Conservation (phyloP, 164 flowering plant genomes). For the Taxillus chinensis region DNA sequence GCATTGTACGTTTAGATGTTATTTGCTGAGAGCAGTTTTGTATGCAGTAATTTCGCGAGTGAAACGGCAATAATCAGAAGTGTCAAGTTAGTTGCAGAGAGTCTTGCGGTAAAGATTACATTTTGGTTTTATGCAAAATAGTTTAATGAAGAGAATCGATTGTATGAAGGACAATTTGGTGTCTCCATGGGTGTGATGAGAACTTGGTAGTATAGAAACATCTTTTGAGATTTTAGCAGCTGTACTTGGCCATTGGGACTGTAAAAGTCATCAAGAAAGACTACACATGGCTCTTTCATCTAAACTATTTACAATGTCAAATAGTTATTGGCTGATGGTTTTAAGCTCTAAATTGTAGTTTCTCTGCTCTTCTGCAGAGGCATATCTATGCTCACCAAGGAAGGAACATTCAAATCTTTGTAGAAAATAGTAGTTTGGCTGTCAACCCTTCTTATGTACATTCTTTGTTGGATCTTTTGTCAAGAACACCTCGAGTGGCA, state of each 20-base stretch:
- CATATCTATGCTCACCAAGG: conserved; percentile 80
- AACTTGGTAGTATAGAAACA: no score
- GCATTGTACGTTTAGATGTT: conserved; percentile 1
- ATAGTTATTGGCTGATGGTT: neutral
- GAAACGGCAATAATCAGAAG: conserved; percentile 49
- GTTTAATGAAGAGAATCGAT: no score
- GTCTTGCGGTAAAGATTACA: conserved; percentile 66
- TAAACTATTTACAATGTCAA: no score
- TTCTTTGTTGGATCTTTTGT: conserved; percentile 77
- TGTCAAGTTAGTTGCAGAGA: conserved; percentile 87
- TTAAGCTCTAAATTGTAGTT: neutral
- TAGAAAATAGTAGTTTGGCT: conserved; percentile 75
- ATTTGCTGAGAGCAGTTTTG: conserved; percentile 11
- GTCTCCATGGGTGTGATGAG: no score
- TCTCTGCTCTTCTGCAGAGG: conserved; percentile 39
- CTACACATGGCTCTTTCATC: no score
- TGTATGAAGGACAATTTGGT: no score
- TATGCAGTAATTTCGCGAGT: conserved; percentile 48
- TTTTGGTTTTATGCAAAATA: neutral
- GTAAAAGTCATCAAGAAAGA: no score
- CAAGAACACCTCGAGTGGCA: conserved; percentile 87
- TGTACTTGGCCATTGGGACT: no score
- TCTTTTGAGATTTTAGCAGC: no score
- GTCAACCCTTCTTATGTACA: conserved; percentile 66
- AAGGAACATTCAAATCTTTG: conserved; percentile 64